Evolutionary conservation across 1,284 basidiomycete genomes (phyloP).

Genomic region (Xerocomus nothofagi): DNA sequence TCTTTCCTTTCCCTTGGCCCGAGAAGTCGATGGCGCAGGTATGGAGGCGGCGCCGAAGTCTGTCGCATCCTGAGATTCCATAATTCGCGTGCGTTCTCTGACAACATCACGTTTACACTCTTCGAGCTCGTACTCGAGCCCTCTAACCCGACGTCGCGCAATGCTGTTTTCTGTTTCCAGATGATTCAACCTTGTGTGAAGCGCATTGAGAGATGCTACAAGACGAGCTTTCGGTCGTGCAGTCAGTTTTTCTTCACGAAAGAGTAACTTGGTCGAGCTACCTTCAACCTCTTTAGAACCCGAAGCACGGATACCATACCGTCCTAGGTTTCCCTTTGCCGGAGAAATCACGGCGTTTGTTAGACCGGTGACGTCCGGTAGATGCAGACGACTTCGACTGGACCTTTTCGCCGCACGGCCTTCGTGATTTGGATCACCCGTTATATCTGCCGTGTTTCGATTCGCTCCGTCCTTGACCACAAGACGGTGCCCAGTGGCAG

Average conservation of each 20-base stretch:
- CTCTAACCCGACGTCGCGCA: constrained; percentile 72
- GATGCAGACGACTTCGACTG: constrained; percentile 43
- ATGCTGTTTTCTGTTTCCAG: constrained; percentile 81
- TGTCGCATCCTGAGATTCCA: constrained; percentile 52
- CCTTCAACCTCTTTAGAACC: constrained; percentile 61
- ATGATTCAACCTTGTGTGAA: constrained; percentile 64
- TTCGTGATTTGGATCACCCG: constrained; percentile 10
- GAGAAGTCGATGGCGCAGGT: constrained; percentile 22
- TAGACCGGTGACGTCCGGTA: constrained; percentile 78
- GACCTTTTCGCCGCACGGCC: constrained; percentile 21
- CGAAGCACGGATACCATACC: constrained; percentile 47
- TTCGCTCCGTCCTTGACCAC: constrained; percentile 12
- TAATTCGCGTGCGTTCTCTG: constrained; percentile 60
- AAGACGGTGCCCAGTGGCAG: constrained; percentile 4
- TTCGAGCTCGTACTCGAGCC: constrained; percentile 81
- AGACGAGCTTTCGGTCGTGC: constrained; percentile 45
- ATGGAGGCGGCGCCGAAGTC: constrained; percentile 21
- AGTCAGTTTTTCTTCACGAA: constrained; percentile 5
- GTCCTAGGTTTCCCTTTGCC: constrained; percentile 50
- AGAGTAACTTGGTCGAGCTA: constrained; percentile 26
- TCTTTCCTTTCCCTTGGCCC: constrained; percentile 36
- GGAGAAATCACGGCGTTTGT: constrained; percentile 75
- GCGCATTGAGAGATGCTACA: constrained; percentile 55
- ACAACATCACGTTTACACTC: constrained; percentile 72
- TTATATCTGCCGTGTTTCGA: constrained; percentile 10